phyloP scores from a whole-genome alignment of 2,329 filamentous ascomycete species.

The Nigrograna mackinnonii region DNA sequence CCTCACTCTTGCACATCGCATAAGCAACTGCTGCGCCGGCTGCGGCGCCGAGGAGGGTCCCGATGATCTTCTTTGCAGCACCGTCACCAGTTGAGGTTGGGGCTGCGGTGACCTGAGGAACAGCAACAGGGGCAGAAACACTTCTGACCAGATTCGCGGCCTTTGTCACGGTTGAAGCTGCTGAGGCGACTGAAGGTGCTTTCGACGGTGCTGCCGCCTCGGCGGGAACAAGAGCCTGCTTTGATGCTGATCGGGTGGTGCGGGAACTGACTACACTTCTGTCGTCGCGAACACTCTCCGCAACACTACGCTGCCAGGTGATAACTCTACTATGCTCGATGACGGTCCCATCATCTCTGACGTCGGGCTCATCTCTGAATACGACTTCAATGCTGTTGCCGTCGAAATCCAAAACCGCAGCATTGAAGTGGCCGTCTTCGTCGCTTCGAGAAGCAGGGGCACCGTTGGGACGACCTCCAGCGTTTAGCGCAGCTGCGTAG shows the following conservation, averaged over 20 bases:
- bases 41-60: constrained; percentile 77
- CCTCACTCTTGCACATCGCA: constrained; percentile 67
- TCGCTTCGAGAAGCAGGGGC: constrained; percentile 58
- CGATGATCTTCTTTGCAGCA: constrained; percentile 68
- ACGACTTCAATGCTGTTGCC: constrained; percentile 84
- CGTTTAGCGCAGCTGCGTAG: constrained; percentile 69
- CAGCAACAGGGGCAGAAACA: constrained; percentile 32
- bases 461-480: constrained; percentile 63
- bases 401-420: constrained; percentile 74
- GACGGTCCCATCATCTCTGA: constrained; percentile 43
- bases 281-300: constrained; percentile 33
- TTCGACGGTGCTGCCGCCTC: constrained; percentile 20
- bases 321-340: constrained; percentile 50
- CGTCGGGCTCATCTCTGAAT: constrained; percentile 53
- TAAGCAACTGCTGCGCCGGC: constrained; percentile 79
- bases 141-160: constrained; percentile 31
- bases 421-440: constrained; percentile 62
- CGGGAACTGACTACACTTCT: constrained; percentile 33
- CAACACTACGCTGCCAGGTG: constrained; percentile 39
- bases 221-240: constrained; percentile 21
- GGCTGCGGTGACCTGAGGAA: constrained; percentile 19
- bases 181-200: constrained; percentile 26
- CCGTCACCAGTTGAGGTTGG: constrained; percentile 45
- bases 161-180: constrained; percentile 19
- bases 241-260: constrained; percentile 23